Percentiles rank a stretch among this genome's conserved stretches.
Evolutionary conservation across 345 rosid species (phyloP).

Genomic region (Acer negundo): DNA sequence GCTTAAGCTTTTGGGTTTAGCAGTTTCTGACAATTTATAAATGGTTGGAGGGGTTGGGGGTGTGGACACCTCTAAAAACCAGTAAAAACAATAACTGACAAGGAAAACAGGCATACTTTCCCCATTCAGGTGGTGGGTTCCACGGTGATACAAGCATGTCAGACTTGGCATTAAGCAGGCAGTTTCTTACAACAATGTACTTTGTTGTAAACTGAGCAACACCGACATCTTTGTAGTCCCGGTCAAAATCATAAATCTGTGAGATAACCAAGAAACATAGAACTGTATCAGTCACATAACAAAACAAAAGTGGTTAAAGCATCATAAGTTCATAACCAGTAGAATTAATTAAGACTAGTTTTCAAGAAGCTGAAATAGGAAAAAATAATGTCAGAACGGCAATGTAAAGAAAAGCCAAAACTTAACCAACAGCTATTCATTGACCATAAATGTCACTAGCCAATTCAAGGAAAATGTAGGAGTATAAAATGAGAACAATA

Average conservation of each 20-base stretch:
- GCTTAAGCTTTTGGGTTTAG: no score
- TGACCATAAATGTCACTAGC: background rate
- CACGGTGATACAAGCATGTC: conserved; percentile 93
- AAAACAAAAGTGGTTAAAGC: conserved; percentile 11
- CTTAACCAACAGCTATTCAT: background rate
- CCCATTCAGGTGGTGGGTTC: conserved; percentile 99
- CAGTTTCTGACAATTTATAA: no score
- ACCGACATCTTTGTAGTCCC: conserved; percentile 96
- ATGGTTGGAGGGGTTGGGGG: background rate
- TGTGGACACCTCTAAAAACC: background rate
- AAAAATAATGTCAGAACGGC: background rate
- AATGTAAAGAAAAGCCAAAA: background rate
- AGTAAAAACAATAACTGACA: conserved; percentile 12
- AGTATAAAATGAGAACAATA: background rate
- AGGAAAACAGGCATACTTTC: conserved; percentile 61
- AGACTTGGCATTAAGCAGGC: conserved; percentile 77
- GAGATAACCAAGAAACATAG: conserved; percentile 5
- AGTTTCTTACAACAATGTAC: conserved; percentile 81
- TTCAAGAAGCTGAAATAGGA: background rate
- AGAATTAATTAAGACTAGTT: conserved; percentile 2
- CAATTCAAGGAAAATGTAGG: background rate
- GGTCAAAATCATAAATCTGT: conserved; percentile 97
- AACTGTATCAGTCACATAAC: conserved; percentile 23
- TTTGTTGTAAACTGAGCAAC: conserved; percentile 90
- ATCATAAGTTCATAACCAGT: background rate